A percentile compares a stretch with the other conserved stretches of the same genome.
Evolutionary conservation across 2,329 filamentous ascomycete genomes (phyloP).

Genomic region (Bipolaris victoriae): DNA sequence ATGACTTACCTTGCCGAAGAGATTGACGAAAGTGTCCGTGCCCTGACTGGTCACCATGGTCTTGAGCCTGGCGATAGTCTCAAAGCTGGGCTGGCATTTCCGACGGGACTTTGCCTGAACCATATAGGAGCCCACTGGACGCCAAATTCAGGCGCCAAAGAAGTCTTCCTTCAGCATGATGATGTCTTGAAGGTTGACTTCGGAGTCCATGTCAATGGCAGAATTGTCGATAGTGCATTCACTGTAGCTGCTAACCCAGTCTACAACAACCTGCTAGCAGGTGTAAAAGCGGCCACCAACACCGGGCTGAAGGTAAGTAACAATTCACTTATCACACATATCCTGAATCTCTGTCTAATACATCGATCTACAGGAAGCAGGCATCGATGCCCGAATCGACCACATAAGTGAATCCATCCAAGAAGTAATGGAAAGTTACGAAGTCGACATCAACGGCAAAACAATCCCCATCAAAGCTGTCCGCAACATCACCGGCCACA

Average conservation of each 20-base stretch:
- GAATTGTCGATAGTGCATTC: slow-evolving; percentile 75
- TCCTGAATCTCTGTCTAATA: slow-evolving; percentile 1
- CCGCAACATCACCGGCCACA: slow-evolving; percentile 88
- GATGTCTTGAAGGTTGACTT: slow-evolving; percentile 80
- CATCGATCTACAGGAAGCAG: slow-evolving; percentile 67
- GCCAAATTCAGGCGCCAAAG: slow-evolving; percentile 85
- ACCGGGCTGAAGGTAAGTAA: slow-evolving; percentile 71
- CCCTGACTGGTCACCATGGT: slow-evolving; percentile 75
- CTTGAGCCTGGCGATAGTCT: slow-evolving; percentile 77
- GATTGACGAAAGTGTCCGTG: slow-evolving; percentile 80
- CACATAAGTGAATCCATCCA: slow-evolving; percentile 86
- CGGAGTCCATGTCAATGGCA: slow-evolving; percentile 71
- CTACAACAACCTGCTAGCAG: slow-evolving; percentile 69
- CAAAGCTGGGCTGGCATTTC: slow-evolving; percentile 82
- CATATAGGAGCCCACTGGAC: slow-evolving; percentile 85
- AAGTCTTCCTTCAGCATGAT: slow-evolving; percentile 69
- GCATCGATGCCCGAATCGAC: slow-evolving; percentile 85
- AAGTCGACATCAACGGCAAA: slow-evolving; percentile 78
- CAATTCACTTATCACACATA: not conserved
- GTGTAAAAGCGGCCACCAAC: slow-evolving; percentile 71
- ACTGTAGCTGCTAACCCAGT: slow-evolving; percentile 70
- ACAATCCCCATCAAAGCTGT: slow-evolving; percentile 82
- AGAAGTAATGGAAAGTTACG: slow-evolving; percentile 91
- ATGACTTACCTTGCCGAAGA: slow-evolving; percentile 80
- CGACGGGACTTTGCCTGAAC: slow-evolving; percentile 81